Evolutionary conservation across 2,329 filamentous ascomycete species (phyloP).

Genomic region (Pseudogymnoascus sp.): DNA sequence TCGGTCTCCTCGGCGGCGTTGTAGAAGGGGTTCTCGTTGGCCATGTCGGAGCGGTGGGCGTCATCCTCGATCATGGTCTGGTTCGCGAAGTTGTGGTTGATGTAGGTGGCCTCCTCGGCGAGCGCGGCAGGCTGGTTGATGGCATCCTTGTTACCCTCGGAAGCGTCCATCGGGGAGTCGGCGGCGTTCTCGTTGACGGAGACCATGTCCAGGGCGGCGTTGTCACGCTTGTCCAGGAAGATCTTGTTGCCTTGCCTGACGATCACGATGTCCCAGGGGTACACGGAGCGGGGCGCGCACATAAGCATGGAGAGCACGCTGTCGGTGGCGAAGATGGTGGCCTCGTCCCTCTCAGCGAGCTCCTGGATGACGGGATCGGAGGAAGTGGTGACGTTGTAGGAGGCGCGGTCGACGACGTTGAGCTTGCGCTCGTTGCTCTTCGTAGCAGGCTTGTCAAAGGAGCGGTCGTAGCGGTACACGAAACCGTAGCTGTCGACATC

Average conservation of each 20-base stretch:
- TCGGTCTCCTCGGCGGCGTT: conserved; percentile 88
- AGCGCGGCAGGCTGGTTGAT: conserved; percentile 92
- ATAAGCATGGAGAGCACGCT: conserved; percentile 98
- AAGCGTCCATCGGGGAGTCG: conserved; percentile 84
- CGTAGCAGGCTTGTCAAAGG: conserved; percentile 87
- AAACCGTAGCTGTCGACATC: conserved; percentile 94
- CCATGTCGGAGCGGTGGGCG: conserved; percentile 70
- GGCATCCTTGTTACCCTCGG: conserved; percentile 85
- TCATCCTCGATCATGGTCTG: conserved; percentile 86
- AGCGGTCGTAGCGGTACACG: conserved; percentile 96
- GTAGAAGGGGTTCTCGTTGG: conserved; percentile 94
- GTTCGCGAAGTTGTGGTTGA: conserved; percentile 99
- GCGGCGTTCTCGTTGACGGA: conserved; percentile 98
- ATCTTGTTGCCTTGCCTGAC: conserved; percentile 90
- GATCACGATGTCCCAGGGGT: conserved; percentile 97
- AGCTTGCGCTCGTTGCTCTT: conserved; percentile 84
- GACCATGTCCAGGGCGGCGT: conserved; percentile 90
- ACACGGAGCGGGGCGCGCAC: conserved; percentile 93
- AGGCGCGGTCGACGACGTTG: conserved; percentile 81
- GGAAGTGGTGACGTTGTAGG: conserved; percentile 96
- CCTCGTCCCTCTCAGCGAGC: conserved; percentile 89
- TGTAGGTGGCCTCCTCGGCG: conserved; percentile 95
- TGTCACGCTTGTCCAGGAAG: conserved; percentile 97
- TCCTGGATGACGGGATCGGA: conserved; percentile 96
- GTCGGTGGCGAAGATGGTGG: conserved; percentile 93